Base-by-base conservation (phyloP, 108 stramenopile species). In the Cyclotella sp. region DNA sequence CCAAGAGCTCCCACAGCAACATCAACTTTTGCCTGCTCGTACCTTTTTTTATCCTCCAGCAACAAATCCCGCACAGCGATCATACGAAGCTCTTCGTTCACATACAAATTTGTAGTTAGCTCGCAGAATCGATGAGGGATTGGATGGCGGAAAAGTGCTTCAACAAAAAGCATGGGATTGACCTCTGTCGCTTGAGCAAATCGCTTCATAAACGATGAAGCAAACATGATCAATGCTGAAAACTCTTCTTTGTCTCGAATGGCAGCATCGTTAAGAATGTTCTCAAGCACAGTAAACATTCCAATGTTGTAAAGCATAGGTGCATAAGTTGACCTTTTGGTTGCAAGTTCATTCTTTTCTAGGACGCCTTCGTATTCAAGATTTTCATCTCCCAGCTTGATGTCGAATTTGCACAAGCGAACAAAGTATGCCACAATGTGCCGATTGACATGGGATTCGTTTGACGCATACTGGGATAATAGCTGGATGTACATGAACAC, bases 281-380 rank as follows among this genome's bases (percentile, higher is more conserved):
- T 83, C 46, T 93, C 86, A 43, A 89, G 62, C 15, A 88, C 85
- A 9, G 83, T 63, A 15, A 96, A 71, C 29, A 96, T 40, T 8
- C 84, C 88, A 29, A 91, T 82, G 76, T 96, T 92, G 85, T 88
- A 96, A 6, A 96, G 86, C 83, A 96, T 86, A 22, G 96, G 96
- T 70, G 92, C 91, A 54, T 92, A 72, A 11, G 95, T 94, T 22
- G 88, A 88, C 12, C 51, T 79, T 46, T 81, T 78, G 65, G 78
- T 58, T 8, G 78, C 79, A 14, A 95, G 63, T 43, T 81, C 78
- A 49, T 81, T 83, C 68, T 78, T 69, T 28, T 77, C 84, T 15
- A 85, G 58, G n/a, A 59, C 71, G 69, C 70, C 40, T 42, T 84
- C 84, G 28, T 53, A 67, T 7, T 76, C 86, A 18, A 78, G 26